Conservation (phyloP, 148 eudicot genomes). For the Chenopodium formosanum region DNA sequence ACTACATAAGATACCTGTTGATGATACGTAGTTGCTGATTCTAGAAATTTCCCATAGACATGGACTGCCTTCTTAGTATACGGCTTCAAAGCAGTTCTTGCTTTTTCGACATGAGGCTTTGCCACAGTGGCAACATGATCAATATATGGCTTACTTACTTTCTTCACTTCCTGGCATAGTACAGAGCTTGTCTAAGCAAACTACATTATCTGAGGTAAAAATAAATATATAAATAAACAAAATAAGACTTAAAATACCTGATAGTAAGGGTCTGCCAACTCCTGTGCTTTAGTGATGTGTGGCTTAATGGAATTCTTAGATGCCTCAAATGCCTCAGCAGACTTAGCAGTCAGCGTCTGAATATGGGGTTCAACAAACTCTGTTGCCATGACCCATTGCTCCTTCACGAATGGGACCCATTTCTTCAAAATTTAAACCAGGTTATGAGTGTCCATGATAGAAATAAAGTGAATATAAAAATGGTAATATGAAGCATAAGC, state of each 20-base stretch:
- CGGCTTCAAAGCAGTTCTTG: slow-evolving; percentile 52
- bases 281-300: slow-evolving; percentile 59
- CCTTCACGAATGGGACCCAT: slow-evolving; percentile 67
- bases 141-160: slow-evolving; percentile 69
- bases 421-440: slow-evolving; percentile 43
- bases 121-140: slow-evolving; percentile 76
- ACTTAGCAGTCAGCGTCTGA: slow-evolving; percentile 41
- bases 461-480: not conserved
- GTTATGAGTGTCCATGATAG: not conserved
- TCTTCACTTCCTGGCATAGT: slow-evolving; percentile 63
- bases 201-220: not conserved
- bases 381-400: slow-evolving; percentile 58
- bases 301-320: slow-evolving; percentile 66
- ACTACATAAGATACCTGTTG: slow-evolving; percentile 52
- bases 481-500: not conserved
- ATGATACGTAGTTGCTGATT: slow-evolving; percentile 75
- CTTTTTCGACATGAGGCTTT: slow-evolving; percentile 87
- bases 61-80: slow-evolving; percentile 61
- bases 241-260: slow-evolving; percentile 44
- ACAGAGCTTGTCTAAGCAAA: slow-evolving; percentile 9
- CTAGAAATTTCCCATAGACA: slow-evolving; percentile 68
- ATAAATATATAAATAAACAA: not conserved
- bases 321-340: slow-evolving; percentile 55
- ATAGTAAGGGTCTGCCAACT: slow-evolving; percentile 67
- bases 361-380: slow-evolving; percentile 69